A percentile compares a stretch with the other conserved stretches of the same genome.
Evolutionary conservation across 257 asterid species (phyloP).

Genomic region (Penstemon davidsonii): DNA sequence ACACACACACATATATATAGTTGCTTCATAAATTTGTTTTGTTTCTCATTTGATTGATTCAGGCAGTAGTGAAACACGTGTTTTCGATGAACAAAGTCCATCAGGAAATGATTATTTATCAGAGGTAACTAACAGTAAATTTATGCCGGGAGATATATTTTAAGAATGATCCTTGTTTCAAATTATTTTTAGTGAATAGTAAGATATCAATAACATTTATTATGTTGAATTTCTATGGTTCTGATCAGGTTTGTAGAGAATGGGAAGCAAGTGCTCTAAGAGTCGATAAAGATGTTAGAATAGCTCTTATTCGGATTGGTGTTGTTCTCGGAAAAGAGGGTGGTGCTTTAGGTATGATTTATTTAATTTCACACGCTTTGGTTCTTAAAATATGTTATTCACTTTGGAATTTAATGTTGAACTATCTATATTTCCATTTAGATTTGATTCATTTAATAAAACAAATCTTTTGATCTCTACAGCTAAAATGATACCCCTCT

Average conservation of each 20-base stretch:
- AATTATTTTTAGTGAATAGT: background rate
- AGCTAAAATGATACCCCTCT: slow-evolving; percentile 95
- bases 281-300: no score
- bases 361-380: no score
- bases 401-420: no score
- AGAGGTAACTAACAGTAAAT: slow-evolving; percentile 51
- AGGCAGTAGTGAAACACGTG: slow-evolving; percentile 80
- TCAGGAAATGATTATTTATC: slow-evolving; percentile 88
- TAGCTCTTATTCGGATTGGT: no score
- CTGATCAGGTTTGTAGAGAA: slow-evolving; percentile 83
- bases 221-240: slow-evolving; percentile 16
- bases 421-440: no score
- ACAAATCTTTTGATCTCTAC: slow-evolving; percentile 28
- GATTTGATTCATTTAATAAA: no score
- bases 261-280: slow-evolving; percentile 81
- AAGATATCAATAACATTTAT: background rate
- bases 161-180: background rate
- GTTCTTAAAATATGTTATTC: no score
- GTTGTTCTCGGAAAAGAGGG: no score
- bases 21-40: slow-evolving; percentile 11
- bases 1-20: background rate
- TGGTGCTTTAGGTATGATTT: slow-evolving; percentile 21
- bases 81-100: slow-evolving; percentile 87
- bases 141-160: background rate
- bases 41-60: slow-evolving; percentile 25